A percentile compares a stretch with the other conserved stretches of the same genome.
phyloP scores from a whole-genome alignment of 2,329 filamentous ascomycete species.

The Capronia americana region DNA sequence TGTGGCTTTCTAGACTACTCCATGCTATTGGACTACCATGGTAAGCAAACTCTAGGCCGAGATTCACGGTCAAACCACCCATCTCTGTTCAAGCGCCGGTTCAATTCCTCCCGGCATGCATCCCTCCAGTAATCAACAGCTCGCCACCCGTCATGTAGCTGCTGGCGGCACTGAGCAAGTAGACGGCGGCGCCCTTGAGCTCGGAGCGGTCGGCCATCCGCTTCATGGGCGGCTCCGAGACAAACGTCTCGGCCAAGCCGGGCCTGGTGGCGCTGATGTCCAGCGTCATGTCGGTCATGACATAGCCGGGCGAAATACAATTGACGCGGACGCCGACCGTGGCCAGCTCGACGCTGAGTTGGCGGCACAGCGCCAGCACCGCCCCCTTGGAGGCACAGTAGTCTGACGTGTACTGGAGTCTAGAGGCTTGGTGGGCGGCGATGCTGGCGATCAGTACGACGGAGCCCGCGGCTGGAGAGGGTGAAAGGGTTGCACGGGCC shows the following conservation, averaged over 20 bases:
- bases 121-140: conserved; percentile 45
- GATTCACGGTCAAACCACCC: background rate
- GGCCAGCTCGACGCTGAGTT: conserved; percentile 57
- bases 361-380: conserved; percentile 43
- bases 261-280: conserved; percentile 42
- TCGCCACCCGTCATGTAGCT: conserved; percentile 51
- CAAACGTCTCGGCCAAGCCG: conserved; percentile 46
- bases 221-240: conserved; percentile 49
- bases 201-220: conserved; percentile 49
- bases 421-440: conserved; percentile 27
- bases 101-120: conserved; percentile 43
- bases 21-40: too few relatives aligned
- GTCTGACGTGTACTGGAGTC: conserved; percentile 28
- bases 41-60: too few relatives aligned
- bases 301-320: conserved; percentile 53
- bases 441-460: conserved; percentile 36
- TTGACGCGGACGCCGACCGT: conserved; percentile 56
- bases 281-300: conserved; percentile 47
- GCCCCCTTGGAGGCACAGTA: conserved; percentile 50
- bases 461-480: conserved; percentile 21
- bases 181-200: conserved; percentile 50
- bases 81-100: background rate
- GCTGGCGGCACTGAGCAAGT: conserved; percentile 49
- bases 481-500: background rate
- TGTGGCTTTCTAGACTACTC: too few relatives aligned